Evolutionary conservation across 352 stramenopile genomes (phyloP), one percentile per base, ranked within the genome.

Genomic region (Phytophthora pini): DNA sequence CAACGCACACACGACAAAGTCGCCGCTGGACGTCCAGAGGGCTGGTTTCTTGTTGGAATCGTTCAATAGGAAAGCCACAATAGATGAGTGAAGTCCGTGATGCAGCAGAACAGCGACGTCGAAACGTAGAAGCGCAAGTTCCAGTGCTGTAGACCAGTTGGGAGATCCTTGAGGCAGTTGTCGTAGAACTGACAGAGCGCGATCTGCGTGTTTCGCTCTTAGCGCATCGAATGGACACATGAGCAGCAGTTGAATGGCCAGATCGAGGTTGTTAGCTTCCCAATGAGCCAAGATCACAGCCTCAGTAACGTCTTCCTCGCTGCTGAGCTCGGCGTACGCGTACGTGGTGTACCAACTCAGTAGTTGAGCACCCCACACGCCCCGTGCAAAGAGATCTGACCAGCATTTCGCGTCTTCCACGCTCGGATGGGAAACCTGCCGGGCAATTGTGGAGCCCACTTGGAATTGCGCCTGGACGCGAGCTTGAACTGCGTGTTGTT

Each of bases 1-100:
- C n/a, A 94, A 70, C 31, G 76, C 81, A 34, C 80, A 92, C 11
- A 92, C 70, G 17, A 85, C 72, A 32, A 90, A 94, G 69, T 84
- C 73, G 15, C 75, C 63, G 12, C 66, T 87, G 22, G 83, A 88
- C 2, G 80, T 94, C 82, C 83, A 94, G 11, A 75, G 57, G 17
- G 48, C 17, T 45, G 56, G 56, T 3, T 34, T 48, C 36, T 24
- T 50, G 27, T 10, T 41, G 17, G 29, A n/a, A 32, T 48, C 62
- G 40, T 51, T 61, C 41, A 79, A 32, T 38, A 84, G n/a, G 36
- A 84, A 86, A 0, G 58, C 50, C 26, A 89, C 65, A 4, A 92
- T 32, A 0, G 70, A 44, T 0, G 72, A 24, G 52, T 92, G 69
- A 39, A 92, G 53, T 6, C 70, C 72, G 17, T 81, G 58, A 15